Conservation (phyloP, 2,329 filamentous ascomycete genomes). For the Scedosporium minutisporum region DNA sequence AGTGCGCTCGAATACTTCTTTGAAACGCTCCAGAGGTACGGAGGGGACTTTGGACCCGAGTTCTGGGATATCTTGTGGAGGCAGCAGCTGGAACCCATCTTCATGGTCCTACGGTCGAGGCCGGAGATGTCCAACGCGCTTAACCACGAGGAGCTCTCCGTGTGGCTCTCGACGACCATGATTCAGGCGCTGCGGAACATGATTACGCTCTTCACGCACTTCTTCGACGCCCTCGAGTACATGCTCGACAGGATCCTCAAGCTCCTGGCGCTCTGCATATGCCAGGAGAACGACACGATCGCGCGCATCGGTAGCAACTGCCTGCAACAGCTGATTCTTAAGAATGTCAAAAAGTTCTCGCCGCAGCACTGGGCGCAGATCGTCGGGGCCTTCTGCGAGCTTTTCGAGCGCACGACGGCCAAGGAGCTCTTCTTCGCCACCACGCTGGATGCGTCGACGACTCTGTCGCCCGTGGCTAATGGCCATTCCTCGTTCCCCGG, state of each 20-base stretch:
- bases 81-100: conserved; percentile 94
- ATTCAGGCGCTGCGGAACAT: conserved; percentile 97
- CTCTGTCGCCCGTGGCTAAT: conserved; percentile 41
- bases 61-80: conserved; percentile 99
- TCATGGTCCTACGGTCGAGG: conserved; percentile 92
- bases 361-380: conserved; percentile 87
- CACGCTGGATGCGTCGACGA: conserved; percentile 42
- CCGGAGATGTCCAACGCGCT: conserved; percentile 93
- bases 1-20: conserved; percentile 94
- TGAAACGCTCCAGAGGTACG: conserved; percentile 81
- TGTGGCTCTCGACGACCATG: conserved; percentile 99
- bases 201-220: conserved; percentile 98
- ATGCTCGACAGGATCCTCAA: conserved; percentile 98
- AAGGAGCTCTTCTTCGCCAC: conserved; percentile 90
- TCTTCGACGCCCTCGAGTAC: conserved; percentile 90
- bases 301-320: conserved; percentile 97
- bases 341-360: conserved; percentile 89
- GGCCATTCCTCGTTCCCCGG: conserved; percentile 39
- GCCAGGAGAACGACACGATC: conserved; percentile 97
- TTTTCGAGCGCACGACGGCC: conserved; percentile 91
- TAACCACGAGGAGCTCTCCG: conserved; percentile 92
- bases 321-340: conserved; percentile 87
- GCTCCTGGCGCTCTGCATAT: conserved; percentile 89
- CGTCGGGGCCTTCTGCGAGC: conserved; percentile 87
- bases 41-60: conserved; percentile 79